phyloP scores from a whole-genome alignment of 2,329 filamentous ascomycete species.

The Fusarium coffeatum region DNA sequence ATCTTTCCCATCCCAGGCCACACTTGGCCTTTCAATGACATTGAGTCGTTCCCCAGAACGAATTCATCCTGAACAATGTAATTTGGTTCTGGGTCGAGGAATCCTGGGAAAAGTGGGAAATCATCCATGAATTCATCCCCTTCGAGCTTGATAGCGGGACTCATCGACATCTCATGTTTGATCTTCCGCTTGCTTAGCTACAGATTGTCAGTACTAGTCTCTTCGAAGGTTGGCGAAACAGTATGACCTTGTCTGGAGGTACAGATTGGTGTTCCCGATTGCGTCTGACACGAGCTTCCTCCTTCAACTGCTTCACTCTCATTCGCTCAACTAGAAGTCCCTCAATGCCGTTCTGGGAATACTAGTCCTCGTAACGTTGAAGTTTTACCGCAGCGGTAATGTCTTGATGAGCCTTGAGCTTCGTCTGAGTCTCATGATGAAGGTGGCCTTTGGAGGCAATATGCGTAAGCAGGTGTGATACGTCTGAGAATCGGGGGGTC shows the following conservation, averaged over 20 bases:
- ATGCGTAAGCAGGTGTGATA: constrained; percentile 92
- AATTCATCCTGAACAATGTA: constrained; percentile 46
- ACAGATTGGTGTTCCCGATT: constrained; percentile 39
- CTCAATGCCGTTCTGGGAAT: constrained; percentile 75
- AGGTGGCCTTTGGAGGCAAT: constrained; percentile 93
- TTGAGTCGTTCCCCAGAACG: constrained; percentile 45
- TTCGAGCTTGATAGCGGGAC: constrained; percentile 46
- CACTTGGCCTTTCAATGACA: constrained; percentile 74
- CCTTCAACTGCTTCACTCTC: constrained; percentile 78
- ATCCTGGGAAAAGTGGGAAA: constrained; percentile 46
- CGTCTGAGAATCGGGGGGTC: constrained; percentile 84
- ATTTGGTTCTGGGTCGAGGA: constrained; percentile 48
- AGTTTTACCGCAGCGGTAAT: constrained; percentile 71
- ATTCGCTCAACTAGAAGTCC: constrained; percentile 81
- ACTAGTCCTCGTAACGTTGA: constrained; percentile 82
- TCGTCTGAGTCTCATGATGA: constrained; percentile 83
- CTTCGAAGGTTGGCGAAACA: not conserved
- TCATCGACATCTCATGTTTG: constrained; percentile 42
- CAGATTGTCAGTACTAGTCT: constrained; percentile 15
- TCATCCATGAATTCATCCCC: constrained; percentile 43
- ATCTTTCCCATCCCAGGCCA: constrained; percentile 87
- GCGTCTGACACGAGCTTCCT: constrained; percentile 64
- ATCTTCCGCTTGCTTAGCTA: constrained; percentile 48
- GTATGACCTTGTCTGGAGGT: constrained; percentile 38
- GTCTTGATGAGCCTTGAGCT: constrained; percentile 77